phyloP scores from a whole-genome alignment of 805 yeast species.

The Nakazawaea wickerhamii region DNA sequence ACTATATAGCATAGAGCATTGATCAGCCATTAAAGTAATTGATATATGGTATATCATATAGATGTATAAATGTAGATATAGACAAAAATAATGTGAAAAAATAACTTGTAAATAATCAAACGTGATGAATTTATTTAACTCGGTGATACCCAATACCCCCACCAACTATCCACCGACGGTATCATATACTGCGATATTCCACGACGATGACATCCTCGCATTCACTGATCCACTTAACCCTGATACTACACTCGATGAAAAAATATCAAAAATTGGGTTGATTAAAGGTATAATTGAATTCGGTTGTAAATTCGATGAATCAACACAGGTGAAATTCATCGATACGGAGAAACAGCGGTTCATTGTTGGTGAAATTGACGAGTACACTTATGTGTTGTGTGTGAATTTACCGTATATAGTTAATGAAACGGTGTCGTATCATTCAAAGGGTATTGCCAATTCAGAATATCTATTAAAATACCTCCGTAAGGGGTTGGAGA shows the following conservation, averaged over 20 bases:
- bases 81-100: too few species aligned
- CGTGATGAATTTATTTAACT: not conserved
- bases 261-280: slow-evolving; percentile 9
- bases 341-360: slow-evolving; percentile 11
- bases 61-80: too few species aligned
- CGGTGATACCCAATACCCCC: not conserved
- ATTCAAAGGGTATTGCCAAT: not conserved
- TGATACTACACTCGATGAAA: not conserved
- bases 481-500: not conserved
- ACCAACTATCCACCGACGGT: not conserved
- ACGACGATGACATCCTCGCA: slow-evolving; percentile 2
- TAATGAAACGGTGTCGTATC: not conserved
- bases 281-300: slow-evolving; percentile 11
- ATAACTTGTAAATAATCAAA: not conserved
- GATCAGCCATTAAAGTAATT: too few species aligned
- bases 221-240: not conserved
- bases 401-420: slow-evolving; percentile 1
- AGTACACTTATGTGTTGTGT: slow-evolving; percentile 1
- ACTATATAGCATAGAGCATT: too few species aligned
- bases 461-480: slow-evolving; percentile 1
- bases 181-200: not conserved
- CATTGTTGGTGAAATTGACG: slow-evolving; percentile 1
- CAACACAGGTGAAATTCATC: slow-evolving; percentile 3
- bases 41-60: too few species aligned
- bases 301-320: slow-evolving; percentile 7